Evolutionary conservation across 768 basidiomycete genomes (phyloP).

Genomic region (Dictyophora rubrovolvata): DNA sequence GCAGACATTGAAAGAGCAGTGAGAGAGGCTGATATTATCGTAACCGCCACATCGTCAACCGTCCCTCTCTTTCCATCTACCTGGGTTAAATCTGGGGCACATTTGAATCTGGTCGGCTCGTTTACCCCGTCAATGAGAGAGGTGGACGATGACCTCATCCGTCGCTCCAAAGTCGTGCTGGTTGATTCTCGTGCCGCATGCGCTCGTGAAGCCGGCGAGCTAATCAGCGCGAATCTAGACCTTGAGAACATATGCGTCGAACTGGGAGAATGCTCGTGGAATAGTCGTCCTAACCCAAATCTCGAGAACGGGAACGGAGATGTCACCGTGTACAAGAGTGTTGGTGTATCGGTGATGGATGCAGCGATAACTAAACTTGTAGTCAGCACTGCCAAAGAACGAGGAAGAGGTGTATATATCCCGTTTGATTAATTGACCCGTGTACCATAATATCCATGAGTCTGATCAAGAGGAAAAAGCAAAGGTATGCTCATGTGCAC

Average conservation of each 20-base stretch:
- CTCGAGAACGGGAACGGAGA: neutral
- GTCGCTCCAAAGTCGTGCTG: constrained; percentile 34
- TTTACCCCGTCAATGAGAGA: constrained; percentile 63
- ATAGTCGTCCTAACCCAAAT: constrained; percentile 16
- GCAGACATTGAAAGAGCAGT: constrained; percentile 21
- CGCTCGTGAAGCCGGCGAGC: neutral
- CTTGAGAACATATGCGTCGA: constrained; percentile 53
- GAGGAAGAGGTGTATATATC: constrained; percentile 18
- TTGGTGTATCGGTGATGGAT: constrained; percentile 82
- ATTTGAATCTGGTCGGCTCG: constrained; percentile 71
- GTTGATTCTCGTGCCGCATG: constrained; percentile 54
- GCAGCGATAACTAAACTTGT: constrained; percentile 70
- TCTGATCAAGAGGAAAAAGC: too few relatives aligned
- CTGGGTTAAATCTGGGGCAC: constrained; percentile 53
- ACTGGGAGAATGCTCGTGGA: constrained; percentile 47
- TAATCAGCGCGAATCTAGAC: neutral
- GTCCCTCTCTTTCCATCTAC: constrained; percentile 58
- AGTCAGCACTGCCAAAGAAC: constrained; percentile 46
- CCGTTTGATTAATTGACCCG: neutral
- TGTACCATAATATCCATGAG: too few relatives aligned
- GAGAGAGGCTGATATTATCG: constrained; percentile 51
- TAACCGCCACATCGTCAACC: constrained; percentile 64
- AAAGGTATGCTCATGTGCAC: too few relatives aligned
- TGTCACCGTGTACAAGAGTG: constrained; percentile 73
- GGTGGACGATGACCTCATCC: neutral